Conservation (phyloP, 192 early-diverging fungal genomes). For the Coemansia sp. region DNA sequence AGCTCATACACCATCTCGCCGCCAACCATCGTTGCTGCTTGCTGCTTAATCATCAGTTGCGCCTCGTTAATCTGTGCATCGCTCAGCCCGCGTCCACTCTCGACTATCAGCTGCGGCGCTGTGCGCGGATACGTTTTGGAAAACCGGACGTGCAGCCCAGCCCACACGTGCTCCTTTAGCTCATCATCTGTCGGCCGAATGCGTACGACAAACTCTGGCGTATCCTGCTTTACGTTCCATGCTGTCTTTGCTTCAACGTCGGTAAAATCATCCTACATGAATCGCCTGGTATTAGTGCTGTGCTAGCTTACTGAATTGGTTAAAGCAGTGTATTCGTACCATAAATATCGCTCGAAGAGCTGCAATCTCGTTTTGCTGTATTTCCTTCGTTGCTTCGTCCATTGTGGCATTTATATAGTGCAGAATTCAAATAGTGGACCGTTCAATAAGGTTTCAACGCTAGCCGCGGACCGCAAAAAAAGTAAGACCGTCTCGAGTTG, state of each 20-base stretch:
- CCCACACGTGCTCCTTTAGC: slow-evolving; percentile 28
- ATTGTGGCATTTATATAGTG: slow-evolving; percentile 27
- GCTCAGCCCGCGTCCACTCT: slow-evolving; percentile 57
- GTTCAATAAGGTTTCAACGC: not conserved
- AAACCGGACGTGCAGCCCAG: slow-evolving; percentile 48
- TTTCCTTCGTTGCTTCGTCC: slow-evolving; percentile 47
- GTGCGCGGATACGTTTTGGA: slow-evolving; percentile 67
- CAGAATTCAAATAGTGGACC: not conserved
- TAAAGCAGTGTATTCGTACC: slow-evolving; percentile 11
- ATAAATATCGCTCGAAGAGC: slow-evolving; percentile 63
- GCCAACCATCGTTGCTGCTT: slow-evolving; percentile 50
- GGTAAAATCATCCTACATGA: slow-evolving; percentile 47
- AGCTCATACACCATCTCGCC: slow-evolving; percentile 72
- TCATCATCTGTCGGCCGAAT: slow-evolving; percentile 34
- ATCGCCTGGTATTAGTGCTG: not conserved
- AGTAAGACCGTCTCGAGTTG: not conserved
- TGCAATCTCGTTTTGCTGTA: slow-evolving; percentile 72
- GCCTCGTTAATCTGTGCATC: slow-evolving; percentile 55
- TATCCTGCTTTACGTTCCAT: slow-evolving; percentile 45
- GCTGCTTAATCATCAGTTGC: slow-evolving; percentile 24
- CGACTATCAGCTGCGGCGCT: slow-evolving; percentile 59
- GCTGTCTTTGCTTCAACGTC: slow-evolving; percentile 40
- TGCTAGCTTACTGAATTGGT: not conserved
- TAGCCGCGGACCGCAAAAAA: not conserved
- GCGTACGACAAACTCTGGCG: slow-evolving; percentile 41